Percentiles rank a stretch among this genome's conserved stretches.
phyloP scores from a whole-genome alignment of 140 eudicot species.

The Ambrosia hybrid region DNA sequence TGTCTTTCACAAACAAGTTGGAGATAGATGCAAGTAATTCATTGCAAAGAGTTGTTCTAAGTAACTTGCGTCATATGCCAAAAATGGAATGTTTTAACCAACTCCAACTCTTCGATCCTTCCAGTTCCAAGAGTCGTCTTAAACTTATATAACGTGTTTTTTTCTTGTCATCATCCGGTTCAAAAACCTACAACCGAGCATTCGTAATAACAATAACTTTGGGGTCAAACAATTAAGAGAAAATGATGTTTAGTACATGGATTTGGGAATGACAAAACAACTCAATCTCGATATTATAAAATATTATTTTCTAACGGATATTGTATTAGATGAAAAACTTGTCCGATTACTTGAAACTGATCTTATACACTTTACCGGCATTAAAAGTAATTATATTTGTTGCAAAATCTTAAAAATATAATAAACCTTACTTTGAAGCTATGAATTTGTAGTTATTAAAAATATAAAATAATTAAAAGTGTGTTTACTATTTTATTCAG shows the following conservation, averaged over 20 bases:
- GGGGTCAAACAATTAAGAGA: neutral
- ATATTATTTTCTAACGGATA: too few species aligned
- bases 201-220: too few species aligned
- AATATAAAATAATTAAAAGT: too few species aligned
- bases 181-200: neutral
- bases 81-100: conserved; percentile 16
- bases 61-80: conserved; percentile 17
- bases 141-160: neutral
- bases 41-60: conserved; percentile 22
- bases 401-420: too few species aligned
- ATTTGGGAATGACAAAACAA: neutral
- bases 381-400: too few species aligned
- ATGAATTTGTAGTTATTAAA: too few species aligned
- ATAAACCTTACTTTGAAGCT: too few species aligned
- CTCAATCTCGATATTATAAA: neutral
- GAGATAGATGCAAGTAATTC: conserved; percentile 32
- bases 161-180: neutral
- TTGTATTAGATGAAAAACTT: too few species aligned
- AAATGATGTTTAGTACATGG: neutral
- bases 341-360: too few species aligned
- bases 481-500: too few species aligned
- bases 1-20: conserved; percentile 30
- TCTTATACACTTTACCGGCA: too few species aligned
- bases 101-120: conserved; percentile 7
- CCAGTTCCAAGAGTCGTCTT: neutral